Percentiles rank a stretch among this genome's conserved stretches.
These are phyloP conservation scores for Aspergillus ruber DNA, from an alignment of 2,329 filamentous ascomycete genomes.

Conservation along the genomic window DNA sequence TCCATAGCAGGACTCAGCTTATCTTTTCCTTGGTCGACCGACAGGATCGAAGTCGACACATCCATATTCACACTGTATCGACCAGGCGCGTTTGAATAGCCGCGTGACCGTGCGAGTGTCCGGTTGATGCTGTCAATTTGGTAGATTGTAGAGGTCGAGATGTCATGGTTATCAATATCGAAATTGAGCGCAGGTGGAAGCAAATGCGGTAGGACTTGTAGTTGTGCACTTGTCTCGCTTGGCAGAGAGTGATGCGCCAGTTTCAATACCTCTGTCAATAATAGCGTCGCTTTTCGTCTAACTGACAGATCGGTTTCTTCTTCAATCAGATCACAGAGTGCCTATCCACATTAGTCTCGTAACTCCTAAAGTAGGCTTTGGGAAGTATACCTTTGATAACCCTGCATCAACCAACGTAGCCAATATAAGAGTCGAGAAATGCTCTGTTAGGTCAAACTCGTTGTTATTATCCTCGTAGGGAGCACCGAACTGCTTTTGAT, in stretches of 20 bases:
- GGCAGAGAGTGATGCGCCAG: constrained; percentile 81
- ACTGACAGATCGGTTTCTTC: constrained; percentile 48
- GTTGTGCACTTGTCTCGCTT: constrained; percentile 68
- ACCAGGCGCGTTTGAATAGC: constrained; percentile 33
- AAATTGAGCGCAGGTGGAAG: constrained; percentile 71
- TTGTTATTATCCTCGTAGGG: constrained; percentile 64
- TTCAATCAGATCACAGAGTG: constrained; percentile 45
- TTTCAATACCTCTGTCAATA: constrained; percentile 87
- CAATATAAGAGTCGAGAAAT: constrained; percentile 84
- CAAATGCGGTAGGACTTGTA: constrained; percentile 83
- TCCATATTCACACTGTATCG: constrained; percentile 41
- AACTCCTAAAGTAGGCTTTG: background rate
- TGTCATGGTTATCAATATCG: constrained; percentile 63
- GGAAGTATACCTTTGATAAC: constrained; percentile 48
- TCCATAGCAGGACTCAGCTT: constrained; percentile 58
- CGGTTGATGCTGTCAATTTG: constrained; percentile 97
- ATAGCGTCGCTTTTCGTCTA: constrained; percentile 79
- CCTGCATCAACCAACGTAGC: constrained; percentile 79
- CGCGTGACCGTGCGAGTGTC: constrained; percentile 74
- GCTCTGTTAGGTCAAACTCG: constrained; percentile 70
- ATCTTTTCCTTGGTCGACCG: constrained; percentile 41
- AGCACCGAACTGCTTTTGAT: constrained; percentile 44
- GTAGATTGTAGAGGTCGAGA: constrained; percentile 86
- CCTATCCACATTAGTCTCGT: constrained; percentile 25
- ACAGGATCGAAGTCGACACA: constrained; percentile 37